Percentiles rank a stretch among this genome's conserved stretches.
Evolutionary conservation across 225 moss, liverwort and hornwort genomes (phyloP).

Genomic region (Thuidium tamariscinum): DNA sequence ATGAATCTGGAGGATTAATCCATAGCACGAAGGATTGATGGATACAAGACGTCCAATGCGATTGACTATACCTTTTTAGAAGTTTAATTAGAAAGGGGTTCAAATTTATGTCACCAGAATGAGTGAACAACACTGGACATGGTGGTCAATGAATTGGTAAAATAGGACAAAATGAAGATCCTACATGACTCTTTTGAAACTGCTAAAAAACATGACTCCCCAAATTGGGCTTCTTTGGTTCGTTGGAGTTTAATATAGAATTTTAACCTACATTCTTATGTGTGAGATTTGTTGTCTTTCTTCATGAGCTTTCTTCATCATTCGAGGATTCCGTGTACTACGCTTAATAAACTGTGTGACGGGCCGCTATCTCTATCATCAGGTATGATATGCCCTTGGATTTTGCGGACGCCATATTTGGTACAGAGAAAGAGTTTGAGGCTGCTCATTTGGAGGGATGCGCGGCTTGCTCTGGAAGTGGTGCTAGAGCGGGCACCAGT

Average conservation of each 20-base stretch:
- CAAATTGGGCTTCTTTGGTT: not conserved
- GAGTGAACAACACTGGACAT: not conserved
- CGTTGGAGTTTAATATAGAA: not conserved
- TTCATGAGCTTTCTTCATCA: not conserved
- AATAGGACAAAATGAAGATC: not conserved
- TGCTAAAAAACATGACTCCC: not conserved
- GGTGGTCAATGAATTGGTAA: not conserved
- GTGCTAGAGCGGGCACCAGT: constrained; percentile 79
- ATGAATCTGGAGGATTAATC: not conserved
- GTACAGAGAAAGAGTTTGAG: constrained; percentile 93
- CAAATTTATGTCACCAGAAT: not conserved
- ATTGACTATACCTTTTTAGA: not conserved
- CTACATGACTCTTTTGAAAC: not conserved
- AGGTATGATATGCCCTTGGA: constrained; percentile 89
- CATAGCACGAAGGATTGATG: not conserved
- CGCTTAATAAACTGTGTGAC: not conserved
- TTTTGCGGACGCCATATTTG: constrained; percentile 87
- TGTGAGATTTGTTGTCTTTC: not conserved
- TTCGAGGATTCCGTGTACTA: not conserved
- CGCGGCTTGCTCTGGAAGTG: constrained; percentile 68
- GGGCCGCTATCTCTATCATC: not conserved
- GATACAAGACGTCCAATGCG: not conserved
- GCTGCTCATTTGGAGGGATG: constrained; percentile 91
- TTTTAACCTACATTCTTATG: not conserved
- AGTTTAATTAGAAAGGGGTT: too few relatives aligned